These are phyloP conservation scores for Kuraishia capsulata DNA, from an alignment of 805 yeast genomes.

Conservation along the genomic window DNA sequence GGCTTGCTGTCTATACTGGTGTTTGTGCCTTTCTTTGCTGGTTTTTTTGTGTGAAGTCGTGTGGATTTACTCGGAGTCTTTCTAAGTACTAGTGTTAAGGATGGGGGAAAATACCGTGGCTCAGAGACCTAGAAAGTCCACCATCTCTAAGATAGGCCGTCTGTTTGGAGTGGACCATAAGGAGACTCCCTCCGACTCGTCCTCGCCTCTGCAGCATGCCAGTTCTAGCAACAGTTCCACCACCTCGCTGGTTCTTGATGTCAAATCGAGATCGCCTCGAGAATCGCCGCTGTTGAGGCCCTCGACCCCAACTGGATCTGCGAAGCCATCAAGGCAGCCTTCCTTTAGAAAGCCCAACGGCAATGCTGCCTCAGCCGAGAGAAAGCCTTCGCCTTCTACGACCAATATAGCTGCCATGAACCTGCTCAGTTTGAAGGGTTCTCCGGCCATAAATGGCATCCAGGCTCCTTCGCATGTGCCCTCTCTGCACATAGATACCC, in stretches of 20 bases:
- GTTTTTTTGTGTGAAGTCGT: no score
- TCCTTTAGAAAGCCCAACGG: conserved; percentile 5
- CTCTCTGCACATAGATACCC: conserved; percentile 2
- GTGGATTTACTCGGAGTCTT: no score
- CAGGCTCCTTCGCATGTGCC: neutral
- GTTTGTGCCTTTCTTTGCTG: no score
- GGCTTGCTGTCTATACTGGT: no score
- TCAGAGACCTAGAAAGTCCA: conserved; percentile 10
- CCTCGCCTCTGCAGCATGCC: neutral
- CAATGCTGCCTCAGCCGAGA: neutral
- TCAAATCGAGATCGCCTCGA: conserved; percentile 2
- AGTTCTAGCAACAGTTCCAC: neutral
- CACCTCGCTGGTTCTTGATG: neutral
- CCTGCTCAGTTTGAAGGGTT: neutral
- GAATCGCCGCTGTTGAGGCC: conserved; percentile 1
- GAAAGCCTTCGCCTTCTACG: neutral
- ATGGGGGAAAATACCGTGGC: no score
- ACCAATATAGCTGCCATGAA: no score
- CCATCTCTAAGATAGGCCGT: conserved; percentile 14
- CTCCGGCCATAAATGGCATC: neutral
- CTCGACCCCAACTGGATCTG: conserved; percentile 3
- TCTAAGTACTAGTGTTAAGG: no score
- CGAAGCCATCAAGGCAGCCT: conserved; percentile 7
- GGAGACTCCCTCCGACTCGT: conserved; percentile 1
- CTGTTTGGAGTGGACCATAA: conserved; percentile 12